Base-by-base conservation (phyloP, 2,329 filamentous ascomycete genomes). In the Sclerotinia sclerotiorum region DNA sequence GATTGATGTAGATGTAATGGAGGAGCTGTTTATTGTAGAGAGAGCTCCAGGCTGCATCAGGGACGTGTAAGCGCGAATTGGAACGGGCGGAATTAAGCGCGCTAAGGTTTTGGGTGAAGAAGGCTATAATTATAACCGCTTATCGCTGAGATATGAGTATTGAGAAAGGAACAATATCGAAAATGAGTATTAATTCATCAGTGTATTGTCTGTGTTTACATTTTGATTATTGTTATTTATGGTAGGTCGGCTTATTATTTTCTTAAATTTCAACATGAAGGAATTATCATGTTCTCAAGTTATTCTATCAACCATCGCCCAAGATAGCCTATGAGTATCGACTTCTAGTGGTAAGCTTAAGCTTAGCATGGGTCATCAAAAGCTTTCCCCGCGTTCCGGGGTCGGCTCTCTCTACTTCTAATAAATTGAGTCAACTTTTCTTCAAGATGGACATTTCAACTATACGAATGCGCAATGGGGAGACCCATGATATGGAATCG, bases 381-480 rank as follows among this genome's bases (percentile, higher is more conserved):
- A 61, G 58, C 58, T 61, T 61, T 61, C 58, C 57, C 58, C 58
- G 44, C 58, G 58, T 61, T 61, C 42, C 27, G 42, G 58, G 44
- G 58, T 49, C 58, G 42, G 21, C 13, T 24, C 44, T 62, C 19
- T 24, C n/a, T 24, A 29, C 19, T 48, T 32, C n/a, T n/a, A 21
- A 13, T 44, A 46, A 29, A 32, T 19, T 61, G 55, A 42, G 21
- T 57, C 21, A 57, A 57, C 32, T 51, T 32, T 7, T 57, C 57
- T 61, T 48, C 44, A 32, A 61, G 19, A 62, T 62, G 58, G 44
- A 17, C 21, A 49, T n/a, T 39, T 21, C 13, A 35, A 19, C 35
- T 35, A 49, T 49, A 49, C 13, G 7, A 39, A 24, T 46, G 19
- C 24, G 35, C 44, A 67, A 74, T 75, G 74, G 64, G 70, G 56